These are phyloP conservation scores for Neocallimastix lanati DNA, from an alignment of 192 early-diverging fungal genomes.

Conservation along the genomic window DNA sequence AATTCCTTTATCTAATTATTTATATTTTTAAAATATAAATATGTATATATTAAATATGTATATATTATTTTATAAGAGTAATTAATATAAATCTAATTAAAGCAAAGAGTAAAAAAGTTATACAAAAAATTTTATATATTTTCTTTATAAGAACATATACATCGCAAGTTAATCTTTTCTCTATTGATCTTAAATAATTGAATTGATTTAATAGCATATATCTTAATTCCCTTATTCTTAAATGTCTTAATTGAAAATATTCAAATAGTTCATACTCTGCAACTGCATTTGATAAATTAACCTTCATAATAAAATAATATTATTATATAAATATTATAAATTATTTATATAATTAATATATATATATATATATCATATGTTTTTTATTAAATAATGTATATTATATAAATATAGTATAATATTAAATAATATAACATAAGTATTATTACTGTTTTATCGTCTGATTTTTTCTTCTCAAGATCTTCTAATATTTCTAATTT, in stretches of 20 bases:
- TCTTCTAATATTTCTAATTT: neutral
- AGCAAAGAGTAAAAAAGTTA: too few species aligned
- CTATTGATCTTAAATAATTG: neutral
- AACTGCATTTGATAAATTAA: neutral
- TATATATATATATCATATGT: too few species aligned
- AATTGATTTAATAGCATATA: neutral
- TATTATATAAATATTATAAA: too few species aligned
- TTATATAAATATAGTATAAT: too few species aligned
- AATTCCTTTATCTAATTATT: neutral
- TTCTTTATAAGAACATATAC: neutral
- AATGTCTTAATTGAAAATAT: neutral
- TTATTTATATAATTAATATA: too few species aligned
- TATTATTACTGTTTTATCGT: neutral
- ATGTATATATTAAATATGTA: too few species aligned
- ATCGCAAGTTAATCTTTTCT: neutral
- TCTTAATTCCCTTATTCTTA: neutral
- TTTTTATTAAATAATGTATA: too few species aligned
- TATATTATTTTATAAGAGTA: too few species aligned
- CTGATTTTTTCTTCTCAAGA: neutral
- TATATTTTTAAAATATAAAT: too few species aligned
- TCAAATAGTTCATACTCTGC: neutral
- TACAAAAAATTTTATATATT: too few species aligned
- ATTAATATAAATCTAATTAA: too few species aligned
- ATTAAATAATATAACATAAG: too few species aligned
- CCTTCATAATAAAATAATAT: neutral